Percentiles rank a stretch among this genome's conserved stretches.
phyloP scores from a whole-genome alignment of 129 eudicot species.

The Helianthus annuus region DNA sequence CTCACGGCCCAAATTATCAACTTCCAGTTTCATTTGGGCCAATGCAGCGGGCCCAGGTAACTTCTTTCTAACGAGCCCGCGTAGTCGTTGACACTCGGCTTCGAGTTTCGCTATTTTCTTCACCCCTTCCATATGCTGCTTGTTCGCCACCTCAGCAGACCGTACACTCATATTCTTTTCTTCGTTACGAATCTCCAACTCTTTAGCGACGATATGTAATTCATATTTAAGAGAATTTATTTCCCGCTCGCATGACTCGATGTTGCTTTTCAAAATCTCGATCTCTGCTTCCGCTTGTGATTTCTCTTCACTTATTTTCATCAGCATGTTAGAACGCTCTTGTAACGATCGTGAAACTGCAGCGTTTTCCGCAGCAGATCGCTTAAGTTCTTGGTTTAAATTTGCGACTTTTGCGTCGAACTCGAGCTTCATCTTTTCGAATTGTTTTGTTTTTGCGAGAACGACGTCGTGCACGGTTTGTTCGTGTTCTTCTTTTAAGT shows the following conservation, averaged over 20 bases:
- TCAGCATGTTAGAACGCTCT: conserved; percentile 85
- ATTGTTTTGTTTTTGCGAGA: conserved; percentile 62
- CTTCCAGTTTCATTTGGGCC: conserved; percentile 98
- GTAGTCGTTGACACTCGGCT: conserved; percentile 93
- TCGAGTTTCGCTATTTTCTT: conserved; percentile 91
- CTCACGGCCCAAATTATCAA: conserved; percentile 81
- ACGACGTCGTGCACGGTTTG: conserved; percentile 60
- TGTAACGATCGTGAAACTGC: conserved; percentile 86
- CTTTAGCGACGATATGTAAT: conserved; percentile 82
- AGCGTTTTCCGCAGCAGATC: conserved; percentile 80
- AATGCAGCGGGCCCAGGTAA: conserved; percentile 98
- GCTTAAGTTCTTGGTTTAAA: conserved; percentile 73
- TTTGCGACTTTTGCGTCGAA: conserved; percentile 62
- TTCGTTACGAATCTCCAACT: conserved; percentile 89
- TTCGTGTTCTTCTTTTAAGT: conserved; percentile 89
- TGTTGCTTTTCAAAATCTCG: conserved; percentile 62
- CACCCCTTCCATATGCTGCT: conserved; percentile 86
- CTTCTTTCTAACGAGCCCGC: conserved; percentile 95
- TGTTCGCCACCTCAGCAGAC: conserved; percentile 92
- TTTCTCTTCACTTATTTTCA: conserved; percentile 79
- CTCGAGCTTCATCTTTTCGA: conserved; percentile 71
- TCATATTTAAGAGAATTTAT: conserved; percentile 85
- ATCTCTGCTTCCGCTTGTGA: conserved; percentile 89
- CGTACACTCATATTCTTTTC: conserved; percentile 90
- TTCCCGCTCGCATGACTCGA: conserved; percentile 87